phyloP scores from a whole-genome alignment of 2,329 filamentous ascomycete species.

The Dryadomyces quercus-mongolicae region DNA sequence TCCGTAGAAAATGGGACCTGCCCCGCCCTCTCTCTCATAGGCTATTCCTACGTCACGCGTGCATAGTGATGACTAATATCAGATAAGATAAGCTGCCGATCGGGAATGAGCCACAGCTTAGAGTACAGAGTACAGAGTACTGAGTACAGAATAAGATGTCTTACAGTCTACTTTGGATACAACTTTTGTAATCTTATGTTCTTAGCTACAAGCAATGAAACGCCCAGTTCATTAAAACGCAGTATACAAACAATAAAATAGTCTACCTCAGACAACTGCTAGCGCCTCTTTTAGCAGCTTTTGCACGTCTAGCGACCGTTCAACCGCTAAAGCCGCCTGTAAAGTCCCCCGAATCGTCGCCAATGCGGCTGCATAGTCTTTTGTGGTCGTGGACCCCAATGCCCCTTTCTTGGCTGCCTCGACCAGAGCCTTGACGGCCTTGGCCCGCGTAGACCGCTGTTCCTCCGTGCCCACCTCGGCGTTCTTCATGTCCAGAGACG shows the following conservation, averaged over 20 bases:
- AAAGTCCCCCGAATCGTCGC: conserved; percentile 36
- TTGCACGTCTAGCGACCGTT: conserved; percentile 22
- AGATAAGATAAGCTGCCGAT: too few relatives aligned
- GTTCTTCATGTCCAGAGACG: conserved; percentile 32
- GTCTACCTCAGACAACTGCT: neutral
- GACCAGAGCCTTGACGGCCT: conserved; percentile 30
- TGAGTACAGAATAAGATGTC: too few relatives aligned
- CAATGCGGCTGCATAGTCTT: conserved; percentile 4
- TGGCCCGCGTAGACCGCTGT: conserved; percentile 35
- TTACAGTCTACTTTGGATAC: too few relatives aligned
- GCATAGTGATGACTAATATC: neutral
- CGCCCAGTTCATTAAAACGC: too few relatives aligned
- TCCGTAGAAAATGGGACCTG: neutral
- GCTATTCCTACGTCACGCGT: neutral
- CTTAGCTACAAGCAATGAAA: too few relatives aligned
- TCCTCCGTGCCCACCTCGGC: conserved; percentile 36
- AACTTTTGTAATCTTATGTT: too few relatives aligned
- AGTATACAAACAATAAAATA: too few relatives aligned
- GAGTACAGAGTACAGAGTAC: too few relatives aligned
- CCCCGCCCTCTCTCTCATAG: neutral
- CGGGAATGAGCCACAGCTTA: too few relatives aligned
- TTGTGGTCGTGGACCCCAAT: conserved; percentile 21
- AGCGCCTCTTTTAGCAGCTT: conserved; percentile 16
- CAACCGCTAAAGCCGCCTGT: conserved; percentile 21
- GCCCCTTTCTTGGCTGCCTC: conserved; percentile 29